These are phyloP conservation scores for Verticillium albo-atrum DNA, from an alignment of 2,329 filamentous ascomycete genomes.

Conservation along the genomic window DNA sequence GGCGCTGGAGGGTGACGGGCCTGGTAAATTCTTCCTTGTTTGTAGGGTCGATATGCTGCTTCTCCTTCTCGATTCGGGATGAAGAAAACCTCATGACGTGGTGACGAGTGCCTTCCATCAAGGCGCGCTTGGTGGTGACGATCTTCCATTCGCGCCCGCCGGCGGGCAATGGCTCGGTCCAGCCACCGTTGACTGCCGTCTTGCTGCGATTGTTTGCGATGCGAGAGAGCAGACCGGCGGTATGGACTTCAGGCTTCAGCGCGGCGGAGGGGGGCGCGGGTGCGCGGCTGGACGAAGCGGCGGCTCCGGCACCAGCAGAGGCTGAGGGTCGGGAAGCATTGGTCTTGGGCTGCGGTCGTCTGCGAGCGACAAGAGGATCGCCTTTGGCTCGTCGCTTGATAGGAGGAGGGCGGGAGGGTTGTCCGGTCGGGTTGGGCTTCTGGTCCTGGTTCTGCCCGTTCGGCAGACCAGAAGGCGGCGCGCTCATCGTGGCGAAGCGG, in stretches of 20 bases:
- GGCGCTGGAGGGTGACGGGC: slow-evolving; percentile 82
- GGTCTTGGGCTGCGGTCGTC: slow-evolving; percentile 37
- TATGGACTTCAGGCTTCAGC: not conserved
- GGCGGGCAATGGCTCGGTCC: slow-evolving; percentile 47
- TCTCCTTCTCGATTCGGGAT: slow-evolving; percentile 39
- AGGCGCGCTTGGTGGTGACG: slow-evolving; percentile 74
- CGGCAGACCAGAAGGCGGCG: slow-evolving; percentile 27
- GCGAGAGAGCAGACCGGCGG: not conserved
- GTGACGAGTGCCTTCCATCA: slow-evolving; percentile 75
- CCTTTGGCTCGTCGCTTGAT: slow-evolving; percentile 40
- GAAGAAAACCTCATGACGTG: slow-evolving; percentile 80
- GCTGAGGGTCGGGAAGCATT: not conserved
- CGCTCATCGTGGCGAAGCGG: slow-evolving; percentile 34
- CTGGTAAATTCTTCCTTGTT: slow-evolving; percentile 77
- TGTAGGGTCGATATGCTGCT: slow-evolving; percentile 63
- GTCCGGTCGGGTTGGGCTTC: slow-evolving; percentile 22
- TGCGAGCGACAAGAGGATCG: slow-evolving; percentile 62
- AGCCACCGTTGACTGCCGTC: slow-evolving; percentile 40
- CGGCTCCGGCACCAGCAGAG: not conserved
- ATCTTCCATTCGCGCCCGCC: slow-evolving; percentile 48
- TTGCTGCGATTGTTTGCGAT: slow-evolving; percentile 7
- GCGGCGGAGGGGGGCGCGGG: not conserved
- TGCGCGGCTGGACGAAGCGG: not conserved
- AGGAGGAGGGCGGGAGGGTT: slow-evolving; percentile 30
- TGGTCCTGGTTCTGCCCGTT: slow-evolving; percentile 21